phyloP scores from a whole-genome alignment of 768 basidiomycete species.

The Pisolithus tinctorius region DNA sequence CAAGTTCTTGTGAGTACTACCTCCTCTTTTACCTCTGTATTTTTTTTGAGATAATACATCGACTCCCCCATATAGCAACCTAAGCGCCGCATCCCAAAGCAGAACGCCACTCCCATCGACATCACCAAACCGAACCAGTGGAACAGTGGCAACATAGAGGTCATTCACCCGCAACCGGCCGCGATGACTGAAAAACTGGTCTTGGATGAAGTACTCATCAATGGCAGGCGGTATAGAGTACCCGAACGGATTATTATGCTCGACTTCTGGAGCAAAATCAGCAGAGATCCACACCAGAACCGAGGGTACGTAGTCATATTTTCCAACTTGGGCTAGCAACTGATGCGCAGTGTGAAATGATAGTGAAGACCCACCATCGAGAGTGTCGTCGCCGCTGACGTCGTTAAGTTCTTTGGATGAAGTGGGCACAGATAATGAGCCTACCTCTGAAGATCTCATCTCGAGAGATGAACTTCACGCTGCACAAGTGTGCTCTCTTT shows the following conservation, averaged over 20 bases:
- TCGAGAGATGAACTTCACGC: conserved; percentile 47
- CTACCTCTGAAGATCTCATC: conserved; percentile 19
- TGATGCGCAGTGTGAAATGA: conserved; percentile 1
- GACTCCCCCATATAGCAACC: conserved; percentile 46
- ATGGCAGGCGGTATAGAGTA: conserved; percentile 84
- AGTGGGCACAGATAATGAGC: conserved; percentile 30
- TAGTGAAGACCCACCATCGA: conserved; percentile 34
- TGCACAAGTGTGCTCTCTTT: conserved; percentile 44
- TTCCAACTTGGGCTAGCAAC: background rate
- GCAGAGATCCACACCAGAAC: conserved; percentile 34
- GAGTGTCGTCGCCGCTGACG: conserved; percentile 65
- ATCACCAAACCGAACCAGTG: conserved; percentile 64
- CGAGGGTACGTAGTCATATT: conserved; percentile 32
- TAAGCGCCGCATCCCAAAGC: conserved; percentile 75
- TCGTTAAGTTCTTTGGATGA: conserved; percentile 71
- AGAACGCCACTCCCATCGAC: conserved; percentile 60
- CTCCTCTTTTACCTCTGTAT: background rate
- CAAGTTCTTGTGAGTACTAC: conserved; percentile 60
- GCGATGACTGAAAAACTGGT: conserved; percentile 42
- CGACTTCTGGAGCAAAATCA: conserved; percentile 92
- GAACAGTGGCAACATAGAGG: conserved; percentile 91
- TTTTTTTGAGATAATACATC: background rate
- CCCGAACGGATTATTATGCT: conserved; percentile 88
- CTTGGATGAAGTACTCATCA: conserved; percentile 81
- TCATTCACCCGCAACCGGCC: conserved; percentile 62